A percentile compares a stretch with the other conserved stretches of the same genome.
Evolutionary conservation across 768 basidiomycete genomes (phyloP).

Genomic region (Hortiboletus campestris): DNA sequence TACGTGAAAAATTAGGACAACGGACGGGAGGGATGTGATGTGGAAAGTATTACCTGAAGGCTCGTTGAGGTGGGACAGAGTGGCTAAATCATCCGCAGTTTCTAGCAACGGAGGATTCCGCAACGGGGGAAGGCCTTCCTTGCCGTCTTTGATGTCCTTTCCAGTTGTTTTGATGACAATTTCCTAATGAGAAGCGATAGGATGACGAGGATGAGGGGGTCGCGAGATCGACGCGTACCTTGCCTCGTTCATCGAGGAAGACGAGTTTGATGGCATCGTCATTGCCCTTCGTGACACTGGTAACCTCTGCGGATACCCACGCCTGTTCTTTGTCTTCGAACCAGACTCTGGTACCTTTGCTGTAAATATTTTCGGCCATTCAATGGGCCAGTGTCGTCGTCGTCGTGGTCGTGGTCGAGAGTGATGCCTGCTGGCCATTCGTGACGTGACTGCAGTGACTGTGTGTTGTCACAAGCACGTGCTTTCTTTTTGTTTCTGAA

Average conservation of each 20-base stretch:
- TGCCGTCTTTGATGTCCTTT: conserved; percentile 76
- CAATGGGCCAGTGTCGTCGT: conserved; percentile 43
- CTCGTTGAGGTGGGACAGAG: conserved; percentile 96
- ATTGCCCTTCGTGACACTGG: conserved; percentile 55
- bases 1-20: conserved; percentile 30
- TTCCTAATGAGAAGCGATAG: conserved; percentile 50
- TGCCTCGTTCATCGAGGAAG: conserved; percentile 90
- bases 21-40: neutral
- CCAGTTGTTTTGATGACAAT: conserved; percentile 73
- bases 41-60: conserved; percentile 72
- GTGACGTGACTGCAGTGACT: conserved; percentile 29
- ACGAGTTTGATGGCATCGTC: conserved; percentile 79
- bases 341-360: conserved; percentile 88
- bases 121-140: conserved; percentile 83
- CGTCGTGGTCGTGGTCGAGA: conserved; percentile 19
- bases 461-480: conserved; percentile 19
- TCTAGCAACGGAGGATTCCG: conserved; percentile 96
- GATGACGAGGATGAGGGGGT: neutral
- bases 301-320: conserved; percentile 90
- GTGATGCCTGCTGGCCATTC: neutral
- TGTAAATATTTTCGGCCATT: conserved; percentile 92
- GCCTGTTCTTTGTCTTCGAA: conserved; percentile 93
- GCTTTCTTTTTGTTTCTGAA: neutral
- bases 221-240: conserved; percentile 48
- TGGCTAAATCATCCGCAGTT: conserved; percentile 96